phyloP scores from a whole-genome alignment of 495 filamentous ascomycete species.

The Xylaria nigripes region DNA sequence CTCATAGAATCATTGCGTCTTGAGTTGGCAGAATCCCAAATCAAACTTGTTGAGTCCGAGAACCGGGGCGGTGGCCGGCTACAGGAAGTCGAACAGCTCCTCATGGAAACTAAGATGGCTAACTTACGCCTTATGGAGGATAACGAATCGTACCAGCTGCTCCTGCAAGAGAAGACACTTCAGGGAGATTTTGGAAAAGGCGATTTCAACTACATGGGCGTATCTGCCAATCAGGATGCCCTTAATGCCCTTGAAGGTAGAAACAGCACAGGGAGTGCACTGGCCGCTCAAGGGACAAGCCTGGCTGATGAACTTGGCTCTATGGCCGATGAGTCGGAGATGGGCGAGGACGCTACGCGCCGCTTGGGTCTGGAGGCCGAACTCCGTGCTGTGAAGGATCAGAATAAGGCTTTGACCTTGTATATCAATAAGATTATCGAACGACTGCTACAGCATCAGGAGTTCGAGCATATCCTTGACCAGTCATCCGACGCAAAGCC shows the following conservation, averaged over 20 bases:
- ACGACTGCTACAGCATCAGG: slow-evolving; percentile 83
- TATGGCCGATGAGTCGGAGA: slow-evolving; percentile 39
- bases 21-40: slow-evolving; percentile 89
- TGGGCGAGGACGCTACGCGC: slow-evolving; percentile 49
- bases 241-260: slow-evolving; percentile 48
- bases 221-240: slow-evolving; percentile 46
- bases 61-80: slow-evolving; percentile 79
- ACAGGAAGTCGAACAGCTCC: slow-evolving; percentile 76
- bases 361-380: slow-evolving; percentile 71
- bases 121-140: slow-evolving; percentile 96
- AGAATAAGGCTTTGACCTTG: slow-evolving; percentile 92
- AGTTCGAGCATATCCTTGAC: slow-evolving; percentile 87
- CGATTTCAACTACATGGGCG: slow-evolving; percentile 64
- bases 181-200: slow-evolving; percentile 86
- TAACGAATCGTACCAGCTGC: slow-evolving; percentile 93
- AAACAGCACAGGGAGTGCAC: slow-evolving; percentile 29
- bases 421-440: slow-evolving; percentile 99
- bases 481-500: slow-evolving; percentile 55
- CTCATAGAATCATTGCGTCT: slow-evolving; percentile 85
- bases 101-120: slow-evolving; percentile 85
- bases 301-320: slow-evolving; percentile 82
- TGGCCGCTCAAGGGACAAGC: slow-evolving; percentile 46
- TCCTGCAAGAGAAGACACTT: slow-evolving; percentile 85
- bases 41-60: slow-evolving; percentile 90
- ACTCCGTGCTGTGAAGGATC: slow-evolving; percentile 72